These are phyloP conservation scores for Wolfiporia cocos DNA, from an alignment of 1,284 basidiomycete genomes.

Conservation along the genomic window DNA sequence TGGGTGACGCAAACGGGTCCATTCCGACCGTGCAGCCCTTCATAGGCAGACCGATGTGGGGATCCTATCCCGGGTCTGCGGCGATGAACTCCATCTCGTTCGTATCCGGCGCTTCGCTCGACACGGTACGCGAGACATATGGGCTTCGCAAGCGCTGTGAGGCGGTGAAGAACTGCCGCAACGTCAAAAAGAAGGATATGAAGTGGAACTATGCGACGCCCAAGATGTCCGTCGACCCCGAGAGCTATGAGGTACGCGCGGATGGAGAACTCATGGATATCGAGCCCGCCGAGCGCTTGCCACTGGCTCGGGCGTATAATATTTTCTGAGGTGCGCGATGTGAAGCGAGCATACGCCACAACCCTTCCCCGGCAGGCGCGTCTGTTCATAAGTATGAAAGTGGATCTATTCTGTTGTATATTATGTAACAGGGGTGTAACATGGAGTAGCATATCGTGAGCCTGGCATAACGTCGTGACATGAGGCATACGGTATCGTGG, in stretches of 20 bases:
- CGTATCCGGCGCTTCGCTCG: conserved; percentile 75
- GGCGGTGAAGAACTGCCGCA: conserved; percentile 76
- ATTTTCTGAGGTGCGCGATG: conserved; percentile 53
- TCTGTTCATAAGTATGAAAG: too few relatives aligned
- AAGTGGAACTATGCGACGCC: conserved; percentile 87
- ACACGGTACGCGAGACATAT: conserved; percentile 59
- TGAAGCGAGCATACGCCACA: too few relatives aligned
- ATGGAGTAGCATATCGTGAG: too few relatives aligned
- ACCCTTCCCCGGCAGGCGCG: too few relatives aligned
- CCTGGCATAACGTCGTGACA: too few relatives aligned
- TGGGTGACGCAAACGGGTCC: conserved; percentile 91
- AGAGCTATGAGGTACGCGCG: conserved; percentile 84
- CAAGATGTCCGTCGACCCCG: conserved; percentile 86
- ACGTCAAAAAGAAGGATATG: conserved; percentile 84
- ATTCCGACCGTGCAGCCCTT: conserved; percentile 93
- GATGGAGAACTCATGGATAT: conserved; percentile 78
- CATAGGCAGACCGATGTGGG: conserved; percentile 89
- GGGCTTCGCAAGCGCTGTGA: conserved; percentile 70
- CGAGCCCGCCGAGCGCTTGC: conserved; percentile 65
- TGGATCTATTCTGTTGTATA: not conserved
- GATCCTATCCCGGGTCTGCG: conserved; percentile 66
- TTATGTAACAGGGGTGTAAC: not conserved
- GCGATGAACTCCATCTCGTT: conserved; percentile 81
- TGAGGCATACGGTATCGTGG: too few relatives aligned
- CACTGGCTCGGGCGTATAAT: conserved; percentile 70